Percentiles rank a stretch among this genome's conserved stretches.
Conservation (phyloP, 108 stramenopile genomes). For the Thalassiosira profunda region DNA sequence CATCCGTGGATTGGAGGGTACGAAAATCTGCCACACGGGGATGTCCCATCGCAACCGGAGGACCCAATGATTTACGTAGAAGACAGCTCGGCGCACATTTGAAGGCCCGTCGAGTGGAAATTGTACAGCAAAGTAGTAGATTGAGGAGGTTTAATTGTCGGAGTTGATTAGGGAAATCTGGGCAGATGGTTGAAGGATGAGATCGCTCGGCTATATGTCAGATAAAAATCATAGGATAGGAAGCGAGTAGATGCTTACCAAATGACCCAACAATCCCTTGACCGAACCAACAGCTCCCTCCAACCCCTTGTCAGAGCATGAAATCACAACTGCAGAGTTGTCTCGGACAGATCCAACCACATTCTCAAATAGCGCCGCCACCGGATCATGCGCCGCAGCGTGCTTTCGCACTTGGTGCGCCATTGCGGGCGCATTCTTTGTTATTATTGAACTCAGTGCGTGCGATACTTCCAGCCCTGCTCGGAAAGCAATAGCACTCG, state of each 20-base stretch:
- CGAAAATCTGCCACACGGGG: conserved; percentile 62
- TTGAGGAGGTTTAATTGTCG: too few relatives aligned
- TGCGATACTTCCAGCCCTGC: conserved; percentile 50
- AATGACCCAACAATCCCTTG: conserved; percentile 57
- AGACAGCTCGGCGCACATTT: too few relatives aligned
- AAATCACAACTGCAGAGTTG: conserved; percentile 54
- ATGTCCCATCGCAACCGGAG: conserved; percentile 55
- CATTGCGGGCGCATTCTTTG: conserved; percentile 57
- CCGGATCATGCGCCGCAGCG: conserved; percentile 55
- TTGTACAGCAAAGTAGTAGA: too few relatives aligned
- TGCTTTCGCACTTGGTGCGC: conserved; percentile 66
- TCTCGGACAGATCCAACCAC: conserved; percentile 63
- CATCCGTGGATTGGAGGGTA: conserved; percentile 77
- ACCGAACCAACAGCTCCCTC: conserved; percentile 58
- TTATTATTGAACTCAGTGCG: conserved; percentile 27
- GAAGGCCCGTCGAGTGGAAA: too few relatives aligned
- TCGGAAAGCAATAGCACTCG: conserved; percentile 31
- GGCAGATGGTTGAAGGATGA: too few relatives aligned
- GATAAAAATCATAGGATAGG: too few relatives aligned
- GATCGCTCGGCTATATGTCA: too few relatives aligned
- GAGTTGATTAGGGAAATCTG: too few relatives aligned
- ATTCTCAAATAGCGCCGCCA: conserved; percentile 71
- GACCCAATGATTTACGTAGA: conserved; percentile 53
- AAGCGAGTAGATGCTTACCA: too few relatives aligned
- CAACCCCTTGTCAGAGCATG: conserved; percentile 58